Evolutionary conservation across 2,329 filamentous ascomycete genomes (phyloP), one percentile per base, ranked within the genome.

Genomic region (Berkeleyomyces rouxiae): DNA sequence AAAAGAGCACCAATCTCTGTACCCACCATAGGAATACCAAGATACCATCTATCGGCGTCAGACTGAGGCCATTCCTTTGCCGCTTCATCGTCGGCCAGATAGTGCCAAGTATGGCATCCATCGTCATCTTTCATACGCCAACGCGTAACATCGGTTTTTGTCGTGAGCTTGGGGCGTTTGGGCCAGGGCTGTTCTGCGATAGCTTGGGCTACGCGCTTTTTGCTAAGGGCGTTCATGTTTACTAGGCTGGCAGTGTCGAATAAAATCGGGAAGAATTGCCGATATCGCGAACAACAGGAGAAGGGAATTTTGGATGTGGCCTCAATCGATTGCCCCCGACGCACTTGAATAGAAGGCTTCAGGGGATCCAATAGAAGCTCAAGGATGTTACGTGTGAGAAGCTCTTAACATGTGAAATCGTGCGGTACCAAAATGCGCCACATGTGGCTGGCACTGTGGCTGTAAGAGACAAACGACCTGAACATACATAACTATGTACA

Each of bases 41-140:
- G 72, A 69, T 85, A 88, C 72, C 90, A 95, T 73, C 90, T 96
- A 71, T 99, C 95, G n/a, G 90, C 89, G 63, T 78, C 79, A 33
- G 82, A 87, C 74, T 96, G 91, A 4, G 92, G 90, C 91, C 92
- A 96, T 63, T 82, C 75, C 68, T 87, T 77, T 6, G 79, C 74
- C 62, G 88, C 84, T 64, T 88, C 79, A 33, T 84, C 80, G 61
- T 93, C 86, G 7, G 82, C 82, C 2, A 99, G 77, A 71, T 97
- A 99, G 69, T 93, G 88, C 93, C 93, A 99, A 59, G 89, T 96
- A 69, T 96, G 90, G 62, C 88, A 81, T 58, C 93, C 92, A 60
- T 82, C 80, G 65, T 95, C 88, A 70, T 95, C 86, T 53, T 62
- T 63, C 71, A 97, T 75, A 66, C 93, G 82, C 93, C 93, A 99